phyloP scores from a whole-genome alignment of 169 alveolate species.

The Perkinsus chesapeaki region DNA sequence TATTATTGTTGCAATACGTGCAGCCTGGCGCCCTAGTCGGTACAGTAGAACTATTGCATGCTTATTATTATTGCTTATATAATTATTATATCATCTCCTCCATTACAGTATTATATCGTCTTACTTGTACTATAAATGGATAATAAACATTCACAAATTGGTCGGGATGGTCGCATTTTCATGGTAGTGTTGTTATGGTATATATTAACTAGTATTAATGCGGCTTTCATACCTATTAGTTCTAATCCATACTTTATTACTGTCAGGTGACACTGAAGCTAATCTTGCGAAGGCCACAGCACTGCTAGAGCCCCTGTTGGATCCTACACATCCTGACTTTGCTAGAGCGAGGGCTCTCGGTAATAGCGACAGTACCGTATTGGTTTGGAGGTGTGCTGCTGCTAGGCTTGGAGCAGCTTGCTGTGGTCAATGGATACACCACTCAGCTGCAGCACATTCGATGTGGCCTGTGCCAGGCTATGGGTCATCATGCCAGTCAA shows the following conservation, averaged over 20 bases:
- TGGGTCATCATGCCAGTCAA: conserved; percentile 64
- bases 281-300: conserved; percentile 50
- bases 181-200: too few species aligned
- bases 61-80: too few species aligned
- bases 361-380: background rate
- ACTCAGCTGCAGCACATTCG: conserved; percentile 45
- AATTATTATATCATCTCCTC: too few species aligned
- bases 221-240: background rate
- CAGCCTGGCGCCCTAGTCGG: too few species aligned
- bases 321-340: conserved; percentile 74
- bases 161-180: too few species aligned
- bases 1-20: too few species aligned
- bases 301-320: conserved; percentile 64
- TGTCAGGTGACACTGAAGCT: background rate
- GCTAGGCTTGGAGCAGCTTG: conserved; percentile 64
- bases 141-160: too few species aligned
- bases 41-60: too few species aligned
- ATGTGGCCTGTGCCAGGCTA: conserved; percentile 65
- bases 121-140: too few species aligned
- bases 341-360: conserved; percentile 35
- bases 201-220: too few species aligned
- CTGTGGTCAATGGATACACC: conserved; percentile 66
- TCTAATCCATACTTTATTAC: background rate
- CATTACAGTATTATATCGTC: too few species aligned
- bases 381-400: background rate